phyloP scores from a whole-genome alignment of 495 filamentous ascomycete genomes.

The Physcia stellaris region DNA sequence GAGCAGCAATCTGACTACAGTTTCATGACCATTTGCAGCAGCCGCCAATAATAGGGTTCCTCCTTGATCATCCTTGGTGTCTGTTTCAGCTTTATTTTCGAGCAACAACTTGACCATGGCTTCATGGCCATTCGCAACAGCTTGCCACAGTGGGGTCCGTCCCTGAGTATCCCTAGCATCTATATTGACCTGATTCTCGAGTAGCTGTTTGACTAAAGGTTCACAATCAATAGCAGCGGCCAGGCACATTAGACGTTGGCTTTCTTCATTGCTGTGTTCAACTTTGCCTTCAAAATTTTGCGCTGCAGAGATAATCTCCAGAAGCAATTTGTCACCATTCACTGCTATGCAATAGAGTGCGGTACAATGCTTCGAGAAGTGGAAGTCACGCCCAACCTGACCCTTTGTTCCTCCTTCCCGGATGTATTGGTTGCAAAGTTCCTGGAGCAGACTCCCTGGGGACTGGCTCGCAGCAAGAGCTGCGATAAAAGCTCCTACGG shows the following conservation, averaged over 20 bases:
- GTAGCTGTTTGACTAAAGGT: not conserved
- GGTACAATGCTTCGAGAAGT: too few relatives aligned
- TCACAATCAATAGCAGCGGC: not conserved
- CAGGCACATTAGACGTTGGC: not conserved
- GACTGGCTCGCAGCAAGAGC: too few relatives aligned
- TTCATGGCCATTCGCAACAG: constrained; percentile 12
- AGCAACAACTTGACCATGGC: constrained; percentile 13
- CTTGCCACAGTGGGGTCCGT: not conserved
- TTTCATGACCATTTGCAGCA: constrained; percentile 7
- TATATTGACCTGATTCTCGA: not conserved
- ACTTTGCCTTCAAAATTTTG: too few relatives aligned
- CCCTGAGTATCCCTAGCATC: not conserved
- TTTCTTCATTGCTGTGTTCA: not conserved
- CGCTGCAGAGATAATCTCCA: too few relatives aligned
- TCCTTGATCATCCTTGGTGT: constrained; percentile 1
- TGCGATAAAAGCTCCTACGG: too few relatives aligned
- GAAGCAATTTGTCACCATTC: too few relatives aligned
- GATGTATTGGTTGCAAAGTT: too few relatives aligned
- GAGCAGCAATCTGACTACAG: constrained; percentile 6
- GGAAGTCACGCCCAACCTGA: too few relatives aligned
- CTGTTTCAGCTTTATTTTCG: not conserved
- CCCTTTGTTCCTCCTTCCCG: too few relatives aligned
- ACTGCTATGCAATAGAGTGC: too few relatives aligned
- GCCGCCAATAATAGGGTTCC: constrained; percentile 11
- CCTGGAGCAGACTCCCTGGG: too few relatives aligned